A percentile compares a stretch with the other conserved stretches of the same genome.
These are phyloP conservation scores for Thielaviopsis ethacetica DNA, from an alignment of 2,329 filamentous ascomycete species.

Conservation along the genomic window DNA sequence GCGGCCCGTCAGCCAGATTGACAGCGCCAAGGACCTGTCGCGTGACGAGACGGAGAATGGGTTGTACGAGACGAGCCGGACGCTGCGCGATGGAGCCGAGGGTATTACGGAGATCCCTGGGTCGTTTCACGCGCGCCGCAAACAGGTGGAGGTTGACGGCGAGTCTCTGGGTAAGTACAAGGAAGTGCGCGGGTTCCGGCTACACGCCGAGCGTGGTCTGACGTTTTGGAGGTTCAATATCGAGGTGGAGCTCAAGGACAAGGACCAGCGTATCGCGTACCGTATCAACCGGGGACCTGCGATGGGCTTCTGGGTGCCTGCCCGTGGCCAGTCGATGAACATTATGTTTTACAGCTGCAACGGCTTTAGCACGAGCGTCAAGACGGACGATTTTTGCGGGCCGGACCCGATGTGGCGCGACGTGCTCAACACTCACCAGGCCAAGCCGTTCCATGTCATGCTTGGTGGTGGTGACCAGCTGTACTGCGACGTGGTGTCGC, in stretches of 20 bases:
- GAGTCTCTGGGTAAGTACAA: constrained; percentile 69
- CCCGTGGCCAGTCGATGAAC: constrained; percentile 75
- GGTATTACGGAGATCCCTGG: constrained; percentile 32
- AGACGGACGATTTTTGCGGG: constrained; percentile 67
- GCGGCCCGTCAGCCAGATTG: constrained; percentile 71
- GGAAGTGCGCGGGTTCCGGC: constrained; percentile 64
- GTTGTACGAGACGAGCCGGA: constrained; percentile 56
- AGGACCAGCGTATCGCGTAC: constrained; percentile 79
- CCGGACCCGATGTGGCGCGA: constrained; percentile 96
- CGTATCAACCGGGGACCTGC: constrained; percentile 85
- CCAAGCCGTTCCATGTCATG: constrained; percentile 92
- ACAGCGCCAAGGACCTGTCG: constrained; percentile 64
- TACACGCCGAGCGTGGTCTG: constrained; percentile 71
- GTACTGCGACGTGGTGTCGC: constrained; percentile 77
- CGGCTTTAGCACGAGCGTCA: constrained; percentile 70
- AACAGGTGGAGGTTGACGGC: constrained; percentile 47
- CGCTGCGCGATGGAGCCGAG: constrained; percentile 30
- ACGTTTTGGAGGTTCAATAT: constrained; percentile 98
- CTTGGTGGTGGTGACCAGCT: constrained; percentile 93
- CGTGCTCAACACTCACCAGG: constrained; percentile 82
- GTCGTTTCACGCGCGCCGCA: constrained; percentile 37
- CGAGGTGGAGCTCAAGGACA: constrained; percentile 66
- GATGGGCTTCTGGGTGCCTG: constrained; percentile 88
- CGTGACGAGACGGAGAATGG: constrained; percentile 64
- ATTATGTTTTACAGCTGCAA: constrained; percentile 99